phyloP scores from a whole-genome alignment of 1,284 basidiomycete species.

The Gymnopus androsaceus region DNA sequence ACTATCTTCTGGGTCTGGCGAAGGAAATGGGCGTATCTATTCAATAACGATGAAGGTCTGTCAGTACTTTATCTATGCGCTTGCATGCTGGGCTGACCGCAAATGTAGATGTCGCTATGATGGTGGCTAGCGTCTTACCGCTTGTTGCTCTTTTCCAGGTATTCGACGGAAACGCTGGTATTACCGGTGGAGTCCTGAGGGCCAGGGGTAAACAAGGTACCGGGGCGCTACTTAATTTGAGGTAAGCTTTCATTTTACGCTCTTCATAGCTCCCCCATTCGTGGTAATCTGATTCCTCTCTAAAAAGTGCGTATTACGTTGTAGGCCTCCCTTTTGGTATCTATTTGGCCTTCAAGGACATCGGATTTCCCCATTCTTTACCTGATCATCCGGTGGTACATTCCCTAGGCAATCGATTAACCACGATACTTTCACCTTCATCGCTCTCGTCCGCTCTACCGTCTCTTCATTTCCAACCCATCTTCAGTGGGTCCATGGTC shows the following conservation, averaged over 20 bases:
- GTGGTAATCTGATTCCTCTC: background rate
- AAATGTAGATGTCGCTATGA: slow-evolving; percentile 55
- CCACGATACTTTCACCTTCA: background rate
- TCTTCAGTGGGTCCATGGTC: background rate
- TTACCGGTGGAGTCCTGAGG: slow-evolving; percentile 76
- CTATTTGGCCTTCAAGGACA: slow-evolving; percentile 58
- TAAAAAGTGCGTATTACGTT: slow-evolving; percentile 61
- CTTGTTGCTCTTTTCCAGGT: slow-evolving; percentile 82
- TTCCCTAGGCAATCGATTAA: background rate
- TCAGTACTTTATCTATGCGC: slow-evolving; percentile 17
- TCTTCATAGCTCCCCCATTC: no score
- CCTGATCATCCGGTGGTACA: background rate
- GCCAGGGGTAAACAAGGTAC: slow-evolving; percentile 67
- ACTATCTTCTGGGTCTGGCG: slow-evolving; percentile 74
- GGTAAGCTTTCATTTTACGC: slow-evolving; percentile 28
- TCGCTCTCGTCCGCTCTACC: background rate
- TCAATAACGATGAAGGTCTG: slow-evolving; percentile 83
- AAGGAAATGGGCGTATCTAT: slow-evolving; percentile 76
- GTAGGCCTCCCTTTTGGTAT: slow-evolving; percentile 67
- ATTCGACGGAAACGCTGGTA: slow-evolving; percentile 71
- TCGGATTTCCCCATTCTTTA: background rate
- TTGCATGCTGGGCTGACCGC: no score
- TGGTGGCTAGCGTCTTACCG: slow-evolving; percentile 76
- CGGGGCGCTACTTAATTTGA: slow-evolving; percentile 16
- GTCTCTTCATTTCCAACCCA: background rate